phyloP scores from a whole-genome alignment of 2,329 filamentous ascomycete species.

The Aspergillus japonicus region DNA sequence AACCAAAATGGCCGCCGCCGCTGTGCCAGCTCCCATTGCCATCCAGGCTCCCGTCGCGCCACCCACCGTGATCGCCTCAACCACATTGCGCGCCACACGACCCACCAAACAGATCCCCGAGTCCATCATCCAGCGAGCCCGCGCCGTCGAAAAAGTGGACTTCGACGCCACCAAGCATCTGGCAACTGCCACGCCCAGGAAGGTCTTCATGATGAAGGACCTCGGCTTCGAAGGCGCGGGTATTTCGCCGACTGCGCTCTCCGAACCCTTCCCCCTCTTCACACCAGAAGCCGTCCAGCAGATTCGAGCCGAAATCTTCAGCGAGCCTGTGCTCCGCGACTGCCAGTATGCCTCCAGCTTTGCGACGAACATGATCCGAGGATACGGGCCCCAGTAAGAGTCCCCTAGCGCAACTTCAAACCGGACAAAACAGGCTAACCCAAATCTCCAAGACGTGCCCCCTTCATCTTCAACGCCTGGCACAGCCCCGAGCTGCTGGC shows the following conservation, averaged over 20 bases:
- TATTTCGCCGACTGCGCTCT: conserved; percentile 61
- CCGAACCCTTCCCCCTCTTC: conserved; percentile 63
- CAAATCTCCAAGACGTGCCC: conserved; percentile 49
- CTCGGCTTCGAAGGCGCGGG: conserved; percentile 48
- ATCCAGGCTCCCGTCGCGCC: neutral
- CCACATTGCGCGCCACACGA: conserved; percentile 17
- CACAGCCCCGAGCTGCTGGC: conserved; percentile 53
- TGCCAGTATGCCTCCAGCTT: conserved; percentile 59
- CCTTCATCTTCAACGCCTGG: conserved; percentile 62
- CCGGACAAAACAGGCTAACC: too few relatives aligned
- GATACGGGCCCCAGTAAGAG: conserved; percentile 54
- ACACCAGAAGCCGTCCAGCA: conserved; percentile 57
- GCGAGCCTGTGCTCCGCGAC: conserved; percentile 53
- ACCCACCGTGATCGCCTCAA: conserved; percentile 12
- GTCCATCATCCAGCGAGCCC: conserved; percentile 12
- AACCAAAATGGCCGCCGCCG: too few relatives aligned
- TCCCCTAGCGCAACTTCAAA: neutral
- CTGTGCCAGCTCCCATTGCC: neutral
- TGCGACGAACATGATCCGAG: conserved; percentile 50
- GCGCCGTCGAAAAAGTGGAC: conserved; percentile 4
- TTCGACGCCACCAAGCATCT: conserved; percentile 58
- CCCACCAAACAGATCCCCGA: conserved; percentile 15
- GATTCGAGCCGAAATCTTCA: conserved; percentile 61
- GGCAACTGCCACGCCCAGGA: conserved; percentile 48
- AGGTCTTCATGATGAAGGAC: conserved; percentile 62